Base-by-base conservation (phyloP, 2,329 filamentous ascomycete genomes). In the Fonsecaea pedrosoi region DNA sequence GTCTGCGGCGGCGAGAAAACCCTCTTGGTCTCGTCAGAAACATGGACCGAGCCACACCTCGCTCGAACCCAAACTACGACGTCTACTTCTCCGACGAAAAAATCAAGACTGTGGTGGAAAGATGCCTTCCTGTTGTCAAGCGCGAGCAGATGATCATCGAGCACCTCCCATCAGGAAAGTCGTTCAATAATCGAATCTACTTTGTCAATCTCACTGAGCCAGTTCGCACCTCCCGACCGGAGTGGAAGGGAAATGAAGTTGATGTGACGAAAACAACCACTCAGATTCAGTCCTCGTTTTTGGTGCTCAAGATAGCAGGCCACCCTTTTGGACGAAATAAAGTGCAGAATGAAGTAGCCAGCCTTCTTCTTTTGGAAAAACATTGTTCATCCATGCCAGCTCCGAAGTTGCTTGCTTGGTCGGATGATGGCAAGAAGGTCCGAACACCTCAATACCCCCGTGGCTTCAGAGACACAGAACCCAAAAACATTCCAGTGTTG, bases 131-230 rank as follows among this genome's bases (percentile, higher is more conserved):
- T 37, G 32, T 64, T 12, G 65, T 69, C 62, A 56, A 70, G 48
- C 18, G 53, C 12, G 61, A 64, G 12, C 57, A 69, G 38, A 61
- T 70, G 54, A 64, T 21, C 54, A 62, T 67, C 58, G 62, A 69
- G 53, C 54, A 64, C 30, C 38, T 68, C 12, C 55, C 59, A n/a
- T 65, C 60, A 1, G 69, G 70, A 15, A 66, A 69, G n/a, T 72
- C 70, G 0, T 69, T 72, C 69, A 69, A 69, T 57, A 72, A 70
- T 40, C 62, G 69, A 40, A 72, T 72, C 65, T 72, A 72, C 62
- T 70, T 66, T 50, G 48, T 72, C 42, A 61, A 69, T 34, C 64
- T 71, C 48, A 55, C 18, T 60, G 62, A 59, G 30, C 69, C 67
- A 4, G 55, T 58, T 3, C 48, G 35, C 13, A 38, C 42, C 18